Percentiles rank a stretch among this genome's conserved stretches.
Evolutionary conservation across 176 grass and related monocot species (phyloP).

Genomic region (Oryza meridionalis): DNA sequence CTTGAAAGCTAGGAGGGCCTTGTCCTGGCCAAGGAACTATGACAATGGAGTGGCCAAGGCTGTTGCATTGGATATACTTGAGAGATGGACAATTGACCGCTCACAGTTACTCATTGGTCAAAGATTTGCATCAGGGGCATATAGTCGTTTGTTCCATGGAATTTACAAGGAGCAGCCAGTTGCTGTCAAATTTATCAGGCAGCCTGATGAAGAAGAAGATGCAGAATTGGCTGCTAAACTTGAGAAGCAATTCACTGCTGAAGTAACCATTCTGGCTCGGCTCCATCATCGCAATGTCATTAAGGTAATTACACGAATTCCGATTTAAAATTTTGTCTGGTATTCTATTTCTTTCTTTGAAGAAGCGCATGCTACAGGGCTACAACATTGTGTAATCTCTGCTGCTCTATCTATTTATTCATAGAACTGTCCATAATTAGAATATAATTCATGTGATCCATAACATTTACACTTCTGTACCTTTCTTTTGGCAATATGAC

Average conservation of each 20-base stretch:
- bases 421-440: constrained; percentile 14
- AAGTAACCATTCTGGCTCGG: constrained; percentile 79
- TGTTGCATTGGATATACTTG: constrained; percentile 59
- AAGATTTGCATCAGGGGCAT: constrained; percentile 77
- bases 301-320: constrained; percentile 54
- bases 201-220: constrained; percentile 81
- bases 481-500: constrained; percentile 9
- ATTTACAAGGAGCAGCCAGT: constrained; percentile 78
- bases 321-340: background rate
- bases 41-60: constrained; percentile 51
- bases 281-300: constrained; percentile 89
- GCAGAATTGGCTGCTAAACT: constrained; percentile 64
- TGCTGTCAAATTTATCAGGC: constrained; percentile 92
- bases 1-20: constrained; percentile 38
- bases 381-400: background rate
- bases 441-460: background rate
- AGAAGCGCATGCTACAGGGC: background rate
- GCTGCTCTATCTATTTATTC: background rate
- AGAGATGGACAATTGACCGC: constrained; percentile 72
- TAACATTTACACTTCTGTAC: background rate
- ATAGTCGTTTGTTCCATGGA: constrained; percentile 86
- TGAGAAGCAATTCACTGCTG: constrained; percentile 85
- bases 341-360: background rate
- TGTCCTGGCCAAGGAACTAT: constrained; percentile 58
- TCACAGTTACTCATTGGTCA: constrained; percentile 77